Evolutionary conservation across 768 basidiomycete species (phyloP), one percentile per base, ranked within the genome.

Genomic region (Saitozyma sp.): DNA sequence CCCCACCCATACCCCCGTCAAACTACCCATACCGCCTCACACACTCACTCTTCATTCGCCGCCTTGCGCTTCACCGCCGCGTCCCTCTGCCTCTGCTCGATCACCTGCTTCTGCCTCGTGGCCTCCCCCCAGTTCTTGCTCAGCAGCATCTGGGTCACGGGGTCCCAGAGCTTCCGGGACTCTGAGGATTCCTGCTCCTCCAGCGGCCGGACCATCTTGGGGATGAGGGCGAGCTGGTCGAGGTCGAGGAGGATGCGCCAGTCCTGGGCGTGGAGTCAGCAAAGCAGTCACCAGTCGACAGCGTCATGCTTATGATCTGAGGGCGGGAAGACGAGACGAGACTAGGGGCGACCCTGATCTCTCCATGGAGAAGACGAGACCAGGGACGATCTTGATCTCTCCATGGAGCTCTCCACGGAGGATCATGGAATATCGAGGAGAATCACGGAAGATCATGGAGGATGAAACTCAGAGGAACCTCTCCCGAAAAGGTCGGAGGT

Each of bases 31-130:
- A n/a, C n/a, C n/a, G 59, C 88, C 91, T 82, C 73, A 95, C 91
- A 85, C 84, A 89, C 91, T 82, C 73, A 95, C 91, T 85, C 84
- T 39, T 85, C 78, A 16, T 89, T 90, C 61, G 86, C 89, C 78
- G 84, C 85, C 83, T 91, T 94, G 80, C 92, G 83, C 78, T 92
- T 90, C 10, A 88, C 89, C 7, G 92, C 90, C 40, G 87, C 85
- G 63, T 97, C 93, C 55, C 96, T 82, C 83, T 98, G 96, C 41
- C 58, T 62, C 84, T 98, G 95, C 81, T 99, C 96, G 59, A 99
- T 95, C 6, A 80, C 79, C 56, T 92, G 85, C 83, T 99, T 99
- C 82, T 89, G 86, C 82, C 84, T 89, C 61, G 92, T 97, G 56
- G 96, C 96, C 48, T 94, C 91, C 20, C 85, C 84, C 80, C 85